Base-by-base conservation (phyloP, 805 yeast species). In the Hanseniaspora vineae region DNA sequence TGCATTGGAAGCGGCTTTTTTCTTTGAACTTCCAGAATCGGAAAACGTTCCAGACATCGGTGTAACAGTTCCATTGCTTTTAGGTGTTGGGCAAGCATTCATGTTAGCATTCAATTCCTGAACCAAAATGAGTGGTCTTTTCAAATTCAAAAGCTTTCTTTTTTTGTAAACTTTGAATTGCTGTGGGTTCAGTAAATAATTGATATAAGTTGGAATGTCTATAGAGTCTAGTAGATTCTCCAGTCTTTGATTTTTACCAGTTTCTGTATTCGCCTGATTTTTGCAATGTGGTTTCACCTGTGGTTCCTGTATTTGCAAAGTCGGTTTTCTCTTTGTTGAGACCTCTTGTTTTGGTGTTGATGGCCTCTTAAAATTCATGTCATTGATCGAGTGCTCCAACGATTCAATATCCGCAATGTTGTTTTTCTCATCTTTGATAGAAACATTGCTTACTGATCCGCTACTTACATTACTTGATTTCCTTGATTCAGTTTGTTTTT, bases 91-190 rank as follows among this genome's bases (percentile, higher is more conserved):
- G 32, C 20, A 6, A 15, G 31, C 8, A 6, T 11, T 4, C 23
- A 39, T 15, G 17, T 48, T 49, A 31, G 54, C 57, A 45, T 66
- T 66, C 49, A 80, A 60, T 57, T 81, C 87, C 57, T 82, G 90
- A 0, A 86, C 84, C 39, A 81, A 58, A 48, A 81, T 80, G 48
- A 81, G 58, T 52, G 79, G 69, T 48, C 72, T 68, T 49, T 77
- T 66, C 6, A 71, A 66, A 39, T 66, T 75, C 23, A 78, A 63
- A 35, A 67, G 65, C 47, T 68, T 70, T 46, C 74, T 69, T 50
- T 68, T 72, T 49, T 71, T 71, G 52, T 68, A 68, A 9, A 72
- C 64, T 55, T 72, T 75, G 42, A 78, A 66, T 58, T 80, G 75
- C 49, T 71, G 74, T n/a, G 86, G 83, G 35, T 73, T 65, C 32